Evolutionary conservation across 2,329 filamentous ascomycete genomes (phyloP).

Genomic region (Mollisia scopiformis): DNA sequence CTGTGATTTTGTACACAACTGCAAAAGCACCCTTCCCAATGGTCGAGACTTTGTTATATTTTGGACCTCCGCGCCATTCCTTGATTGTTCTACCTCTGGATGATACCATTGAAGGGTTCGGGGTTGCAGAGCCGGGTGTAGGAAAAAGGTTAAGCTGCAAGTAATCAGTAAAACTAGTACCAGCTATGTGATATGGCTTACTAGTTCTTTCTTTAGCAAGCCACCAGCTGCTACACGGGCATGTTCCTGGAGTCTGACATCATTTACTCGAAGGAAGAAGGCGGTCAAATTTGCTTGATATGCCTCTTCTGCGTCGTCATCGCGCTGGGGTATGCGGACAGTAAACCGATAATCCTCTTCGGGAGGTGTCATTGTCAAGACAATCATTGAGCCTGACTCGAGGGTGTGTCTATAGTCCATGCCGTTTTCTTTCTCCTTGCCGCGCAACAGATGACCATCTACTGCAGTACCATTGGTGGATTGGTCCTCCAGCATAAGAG

Average conservation of each 20-base stretch:
- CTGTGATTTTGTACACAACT: constrained; percentile 86
- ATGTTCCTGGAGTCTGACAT: constrained; percentile 17
- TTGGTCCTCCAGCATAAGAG: constrained; percentile 89
- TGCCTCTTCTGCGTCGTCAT: constrained; percentile 64
- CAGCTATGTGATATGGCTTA: constrained; percentile 12
- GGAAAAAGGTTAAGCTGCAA: constrained; percentile 34
- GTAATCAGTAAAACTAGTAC: constrained; percentile 14
- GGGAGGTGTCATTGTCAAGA: constrained; percentile 33
- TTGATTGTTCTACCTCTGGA: constrained; percentile 44
- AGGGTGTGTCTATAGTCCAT: constrained; percentile 38
- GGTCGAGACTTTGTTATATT: constrained; percentile 80
- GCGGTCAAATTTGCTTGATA: constrained; percentile 71
- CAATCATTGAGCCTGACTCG: constrained; percentile 35
- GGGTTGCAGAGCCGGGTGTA: constrained; percentile 30
- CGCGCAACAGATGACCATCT: constrained; percentile 68
- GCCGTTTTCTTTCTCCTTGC: constrained; percentile 50
- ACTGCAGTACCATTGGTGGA: constrained; percentile 97
- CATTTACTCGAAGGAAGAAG: constrained; percentile 55
- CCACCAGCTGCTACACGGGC: constrained; percentile 7
- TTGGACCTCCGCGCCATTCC: constrained; percentile 82
- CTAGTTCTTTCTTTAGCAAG: constrained; percentile 26
- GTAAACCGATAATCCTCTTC: constrained; percentile 74
- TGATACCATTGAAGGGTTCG: constrained; percentile 16
- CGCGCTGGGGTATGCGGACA: constrained; percentile 79
- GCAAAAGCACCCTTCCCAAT: constrained; percentile 96